Evolutionary conservation across 1,139 yeast genomes (phyloP), one percentile per base, ranked within the genome.

Genomic region (Taphrina confusa): DNA sequence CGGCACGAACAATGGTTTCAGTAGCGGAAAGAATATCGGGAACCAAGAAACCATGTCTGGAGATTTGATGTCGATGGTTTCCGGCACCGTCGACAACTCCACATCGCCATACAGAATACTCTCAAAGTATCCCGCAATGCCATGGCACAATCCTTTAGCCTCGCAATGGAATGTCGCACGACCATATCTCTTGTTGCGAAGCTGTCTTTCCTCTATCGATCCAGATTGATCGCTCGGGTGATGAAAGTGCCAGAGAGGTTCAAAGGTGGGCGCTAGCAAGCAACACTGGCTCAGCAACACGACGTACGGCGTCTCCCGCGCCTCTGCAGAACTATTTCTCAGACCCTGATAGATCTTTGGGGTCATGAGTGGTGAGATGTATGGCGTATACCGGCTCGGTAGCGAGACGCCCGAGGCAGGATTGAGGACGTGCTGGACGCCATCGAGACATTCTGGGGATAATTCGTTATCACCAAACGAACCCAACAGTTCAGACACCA

Each of bases 391-490:
- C 5, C 78, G 74, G 52, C 78, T 74, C 0, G 97, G 97, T 31
- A 90, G 88, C 74, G 80, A 77, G 12, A 81, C 71, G 0, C 78
- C 75, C 28, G 31, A 52, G 46, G 23, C 61, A 63, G 67, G 55
- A 36, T 70, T 71, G 25, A 75, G 66, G 9, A 66, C 64, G 14
- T 64, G 66, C 65, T 67, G 74, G 14, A 70, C 70, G 1, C 73
- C 72, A 56, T 74, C 76, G 22, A 79, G 73, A 62, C 94, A 84
- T 69, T 91, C 97, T 0, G 97, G 97, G 12, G 88, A 79, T 14
- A 87, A 76, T 69, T 91, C 97, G 71, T 91, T 91, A 71, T 94
- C 92, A 0, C 95, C 97, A 74, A 90, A 85, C 4, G 96, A 87
- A 1, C 97, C 97, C 27, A 91, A 72, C 30, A 91, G 75, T 70